Base-by-base conservation (phyloP, 768 basidiomycete species). In the Leccinum imitatum region DNA sequence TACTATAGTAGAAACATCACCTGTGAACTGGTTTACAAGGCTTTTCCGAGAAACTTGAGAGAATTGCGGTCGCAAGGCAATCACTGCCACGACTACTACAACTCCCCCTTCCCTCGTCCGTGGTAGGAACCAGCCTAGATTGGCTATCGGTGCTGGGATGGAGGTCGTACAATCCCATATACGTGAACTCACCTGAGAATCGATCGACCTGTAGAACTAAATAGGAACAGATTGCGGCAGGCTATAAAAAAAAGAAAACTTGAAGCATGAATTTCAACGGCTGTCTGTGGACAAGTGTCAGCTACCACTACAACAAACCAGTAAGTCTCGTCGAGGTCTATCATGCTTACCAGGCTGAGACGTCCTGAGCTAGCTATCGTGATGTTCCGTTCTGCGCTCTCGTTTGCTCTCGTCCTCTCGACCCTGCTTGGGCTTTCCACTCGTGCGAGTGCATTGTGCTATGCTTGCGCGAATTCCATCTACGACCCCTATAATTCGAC, bases 391-490 rank as follows among this genome's bases (percentile, higher is more conserved):
- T 21, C 53, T 11, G 47, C 48, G 23, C 21, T 51, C 14, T 50
- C 48, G 13, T 9, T 54, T 10, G 37, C 31, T 31, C 47, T 60
- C 13, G 1, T 60, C 17, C 23, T 54, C 23, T 39, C 47, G 31
- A 39, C 10, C 33, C 44, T 61, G n/a, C 59, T 60, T 27, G 56
- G 19, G n/a, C 7, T 61, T 13, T 48, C 59, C 23, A 41, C 46
- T 14, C 35, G 17, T 35, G 55, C 41, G 17, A 33, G 23, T 10
- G 60, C 60, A 3, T 4, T 1, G 19, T 63, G 62, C 23, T 14
- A 47, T 17, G 54, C 62, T 9, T 63, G 55, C 35, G 35, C 46
- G 9, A 62, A 53, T 19, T 47, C 46, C 52, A 47, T 61, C 23
- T 54, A 60, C 9, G 59, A 54, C 5, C 44, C 33, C 23, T 35